Conservation (phyloP, 805 yeast genomes). For the Barnettozyma salicaria region DNA sequence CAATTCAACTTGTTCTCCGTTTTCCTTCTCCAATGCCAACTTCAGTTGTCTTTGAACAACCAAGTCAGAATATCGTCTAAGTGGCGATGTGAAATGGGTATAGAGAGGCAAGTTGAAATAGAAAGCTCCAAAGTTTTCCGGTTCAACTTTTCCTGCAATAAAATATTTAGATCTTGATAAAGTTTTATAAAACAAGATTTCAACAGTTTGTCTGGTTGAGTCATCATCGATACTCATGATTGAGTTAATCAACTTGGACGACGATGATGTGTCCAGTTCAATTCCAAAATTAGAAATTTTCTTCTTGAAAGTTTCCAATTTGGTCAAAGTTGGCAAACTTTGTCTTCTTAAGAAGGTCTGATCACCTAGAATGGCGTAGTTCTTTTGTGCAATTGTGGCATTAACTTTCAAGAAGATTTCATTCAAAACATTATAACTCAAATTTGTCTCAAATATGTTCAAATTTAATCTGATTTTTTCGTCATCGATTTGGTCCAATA, state of each 20-base stretch:
- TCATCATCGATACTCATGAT: slow-evolving; percentile 58
- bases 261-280: slow-evolving; percentile 64
- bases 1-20: slow-evolving; percentile 30
- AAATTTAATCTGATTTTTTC: slow-evolving; percentile 67
- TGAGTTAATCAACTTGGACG: slow-evolving; percentile 68
- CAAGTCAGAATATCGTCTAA: slow-evolving; percentile 86
- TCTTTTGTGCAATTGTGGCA: slow-evolving; percentile 74
- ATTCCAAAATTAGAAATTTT: slow-evolving; percentile 63
- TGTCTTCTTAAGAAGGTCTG: slow-evolving; percentile 83
- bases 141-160: slow-evolving; percentile 81
- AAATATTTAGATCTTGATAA: slow-evolving; percentile 82
- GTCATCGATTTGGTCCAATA: slow-evolving; percentile 80
- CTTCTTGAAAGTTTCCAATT: slow-evolving; percentile 71
- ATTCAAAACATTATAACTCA: slow-evolving; percentile 52
- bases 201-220: slow-evolving; percentile 63
- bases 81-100: slow-evolving; percentile 91
- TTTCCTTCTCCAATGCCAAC: slow-evolving; percentile 38
- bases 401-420: slow-evolving; percentile 81
- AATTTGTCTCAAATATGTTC: slow-evolving; percentile 61
- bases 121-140: slow-evolving; percentile 73
- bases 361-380: slow-evolving; percentile 73
- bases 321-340: slow-evolving; percentile 72
- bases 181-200: slow-evolving; percentile 73
- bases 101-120: slow-evolving; percentile 77
- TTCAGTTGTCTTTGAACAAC: slow-evolving; percentile 91